Evolutionary conservation across 495 filamentous ascomycete species (phyloP).

Genomic region (Penicillium arizonense): DNA sequence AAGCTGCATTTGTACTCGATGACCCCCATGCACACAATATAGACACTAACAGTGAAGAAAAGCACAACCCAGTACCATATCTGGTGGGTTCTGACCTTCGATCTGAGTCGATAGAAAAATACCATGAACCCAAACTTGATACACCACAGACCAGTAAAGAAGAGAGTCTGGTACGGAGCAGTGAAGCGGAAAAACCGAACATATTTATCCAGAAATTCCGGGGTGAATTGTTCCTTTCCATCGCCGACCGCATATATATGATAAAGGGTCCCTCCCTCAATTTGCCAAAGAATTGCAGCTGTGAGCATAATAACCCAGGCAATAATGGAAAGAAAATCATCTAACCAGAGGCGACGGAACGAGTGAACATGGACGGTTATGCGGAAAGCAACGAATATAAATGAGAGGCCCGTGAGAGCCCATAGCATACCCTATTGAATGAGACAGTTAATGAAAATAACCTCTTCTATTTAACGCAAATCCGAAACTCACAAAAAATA

Average conservation of each 20-base stretch:
- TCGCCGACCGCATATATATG: constrained; percentile 8
- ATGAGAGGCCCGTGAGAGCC: constrained; percentile 17
- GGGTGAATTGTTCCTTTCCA: constrained; percentile 1
- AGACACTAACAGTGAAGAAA: constrained; percentile 11
- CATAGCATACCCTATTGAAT: constrained; percentile 5
- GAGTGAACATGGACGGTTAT: constrained; percentile 16
- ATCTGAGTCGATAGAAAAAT: constrained; percentile 21
- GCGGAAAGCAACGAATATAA: constrained; percentile 21
- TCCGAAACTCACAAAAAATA: neutral
- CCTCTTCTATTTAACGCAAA: neutral
- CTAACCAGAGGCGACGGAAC: constrained; percentile 20
- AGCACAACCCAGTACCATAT: constrained; percentile 21
- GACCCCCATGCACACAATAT: constrained; percentile 11
- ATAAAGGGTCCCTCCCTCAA: constrained; percentile 10
- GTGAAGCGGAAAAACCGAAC: constrained; percentile 12
- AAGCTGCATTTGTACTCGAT: constrained; percentile 25
- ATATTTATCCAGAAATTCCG: constrained; percentile 5
- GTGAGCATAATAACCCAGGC: constrained; percentile 24
- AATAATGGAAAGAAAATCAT: constrained; percentile 21
- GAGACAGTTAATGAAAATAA: neutral
- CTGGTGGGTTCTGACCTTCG: constrained; percentile 9
- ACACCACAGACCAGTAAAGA: constrained; percentile 19
- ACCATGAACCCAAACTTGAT: constrained; percentile 27
- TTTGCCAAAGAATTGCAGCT: constrained; percentile 20
- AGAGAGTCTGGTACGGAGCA: constrained; percentile 16